Evolutionary conservation across 352 stramenopile genomes (phyloP).

Genomic region (Pythium aquatile): DNA sequence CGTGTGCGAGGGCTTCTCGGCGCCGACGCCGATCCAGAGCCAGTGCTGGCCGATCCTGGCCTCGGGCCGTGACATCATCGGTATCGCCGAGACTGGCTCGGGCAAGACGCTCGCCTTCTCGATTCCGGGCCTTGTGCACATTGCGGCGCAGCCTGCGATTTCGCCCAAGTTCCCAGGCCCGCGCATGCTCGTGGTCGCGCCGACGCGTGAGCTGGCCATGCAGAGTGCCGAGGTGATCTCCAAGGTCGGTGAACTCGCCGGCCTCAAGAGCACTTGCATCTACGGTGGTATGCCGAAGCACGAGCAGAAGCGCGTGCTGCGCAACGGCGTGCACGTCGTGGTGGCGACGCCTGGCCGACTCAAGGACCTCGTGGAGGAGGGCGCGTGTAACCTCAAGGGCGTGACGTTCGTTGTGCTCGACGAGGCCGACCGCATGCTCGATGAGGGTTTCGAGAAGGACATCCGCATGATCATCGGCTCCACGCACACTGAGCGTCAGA

Average conservation of each 20-base stretch:
- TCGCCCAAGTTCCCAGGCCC: slow-evolving; percentile 64
- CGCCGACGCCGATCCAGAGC: slow-evolving; percentile 97
- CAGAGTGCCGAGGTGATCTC: slow-evolving; percentile 92
- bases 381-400: slow-evolving; percentile 76
- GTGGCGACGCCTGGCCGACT: slow-evolving; percentile 96
- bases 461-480: slow-evolving; percentile 86
- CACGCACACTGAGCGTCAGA: slow-evolving; percentile 88
- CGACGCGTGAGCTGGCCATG: slow-evolving; percentile 94
- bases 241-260: slow-evolving; percentile 87
- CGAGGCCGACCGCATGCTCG: slow-evolving; percentile 95
- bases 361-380: slow-evolving; percentile 90
- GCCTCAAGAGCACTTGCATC: slow-evolving; percentile 89
- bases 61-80: slow-evolving; percentile 87
- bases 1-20: slow-evolving; percentile 85
- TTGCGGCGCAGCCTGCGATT: slow-evolving; percentile 61
- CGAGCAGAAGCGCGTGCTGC: slow-evolving; percentile 88
- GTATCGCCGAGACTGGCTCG: slow-evolving; percentile 92
- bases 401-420: slow-evolving; percentile 95
- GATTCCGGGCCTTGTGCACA: slow-evolving; percentile 90
- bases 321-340: slow-evolving; percentile 88
- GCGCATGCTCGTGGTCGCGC: slow-evolving; percentile 92
- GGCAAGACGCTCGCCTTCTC: slow-evolving; percentile 97
- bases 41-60: slow-evolving; percentile 94
- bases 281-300: slow-evolving; percentile 97
- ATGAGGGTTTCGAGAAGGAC: slow-evolving; percentile 95